These are phyloP conservation scores for Cordyceps cateniannulata DNA, from an alignment of 2,329 filamentous ascomycete genomes.

Conservation along the genomic window DNA sequence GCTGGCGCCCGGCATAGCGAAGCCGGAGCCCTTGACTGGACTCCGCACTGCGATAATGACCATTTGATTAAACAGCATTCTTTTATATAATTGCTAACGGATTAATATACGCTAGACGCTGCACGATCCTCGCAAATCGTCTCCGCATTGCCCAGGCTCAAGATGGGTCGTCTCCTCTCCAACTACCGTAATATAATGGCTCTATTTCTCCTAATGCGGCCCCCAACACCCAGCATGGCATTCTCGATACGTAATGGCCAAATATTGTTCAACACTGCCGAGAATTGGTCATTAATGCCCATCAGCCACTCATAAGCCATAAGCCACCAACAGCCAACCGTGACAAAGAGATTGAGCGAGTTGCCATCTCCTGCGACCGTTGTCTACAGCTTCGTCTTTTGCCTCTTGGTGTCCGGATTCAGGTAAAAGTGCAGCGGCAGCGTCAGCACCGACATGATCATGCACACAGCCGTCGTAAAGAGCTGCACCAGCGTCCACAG, in stretches of 20 bases:
- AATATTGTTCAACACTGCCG: too few species aligned
- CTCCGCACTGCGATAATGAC: too few species aligned
- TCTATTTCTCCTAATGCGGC: not conserved
- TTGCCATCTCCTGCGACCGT: not conserved
- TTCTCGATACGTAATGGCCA: not conserved
- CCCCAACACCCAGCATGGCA: not conserved
- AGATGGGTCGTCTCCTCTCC: not conserved
- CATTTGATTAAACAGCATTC: not conserved
- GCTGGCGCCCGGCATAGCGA: too few species aligned
- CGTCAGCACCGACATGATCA: slow-evolving; percentile 46
- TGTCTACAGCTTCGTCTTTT: slow-evolving; percentile 7
- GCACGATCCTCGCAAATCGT: not conserved
- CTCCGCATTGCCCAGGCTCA: not conserved
- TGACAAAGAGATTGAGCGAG: too few species aligned
- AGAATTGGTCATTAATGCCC: too few species aligned
- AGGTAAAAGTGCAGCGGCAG: slow-evolving; percentile 29
- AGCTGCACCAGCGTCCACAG: slow-evolving; percentile 56
- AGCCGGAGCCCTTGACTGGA: too few species aligned
- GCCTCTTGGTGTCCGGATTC: slow-evolving; percentile 18
- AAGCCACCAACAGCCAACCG: too few species aligned
- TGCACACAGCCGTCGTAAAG: slow-evolving; percentile 57
- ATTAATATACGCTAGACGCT: not conserved
- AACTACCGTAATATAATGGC: not conserved
- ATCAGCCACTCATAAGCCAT: too few species aligned
- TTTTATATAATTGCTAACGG: not conserved